These are phyloP conservation scores for Fusarium ambrosium DNA, from an alignment of 2,329 filamentous ascomycete species.

Conservation along the genomic window DNA sequence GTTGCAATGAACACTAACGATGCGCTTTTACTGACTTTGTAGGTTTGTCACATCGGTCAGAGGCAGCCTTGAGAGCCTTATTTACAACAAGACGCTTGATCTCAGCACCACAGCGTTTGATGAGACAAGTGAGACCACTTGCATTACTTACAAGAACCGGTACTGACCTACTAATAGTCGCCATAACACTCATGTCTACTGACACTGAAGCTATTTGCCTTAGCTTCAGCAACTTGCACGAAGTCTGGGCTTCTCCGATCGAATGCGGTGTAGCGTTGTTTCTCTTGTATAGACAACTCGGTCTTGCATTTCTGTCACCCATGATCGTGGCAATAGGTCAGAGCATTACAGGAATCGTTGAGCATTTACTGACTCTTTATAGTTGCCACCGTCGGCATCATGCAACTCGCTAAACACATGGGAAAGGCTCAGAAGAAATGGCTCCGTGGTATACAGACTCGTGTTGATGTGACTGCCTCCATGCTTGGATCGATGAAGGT, in stretches of 20 bases:
- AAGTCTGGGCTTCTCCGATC: conserved; percentile 26
- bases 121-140: conserved; percentile 7
- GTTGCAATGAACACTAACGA: neutral
- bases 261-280: conserved; percentile 24
- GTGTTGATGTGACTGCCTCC: conserved; percentile 25
- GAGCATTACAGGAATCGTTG: too few relatives aligned
- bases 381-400: conserved; percentile 12
- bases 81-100: conserved; percentile 21
- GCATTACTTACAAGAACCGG: rapidly evolving
- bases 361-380: neutral
- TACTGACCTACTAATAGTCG: neutral
- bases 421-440: conserved; percentile 24
- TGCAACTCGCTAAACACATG: conserved; percentile 24
- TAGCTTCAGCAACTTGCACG: conserved; percentile 16
- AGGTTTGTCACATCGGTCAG: conserved; percentile 17
- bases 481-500: conserved; percentile 30
- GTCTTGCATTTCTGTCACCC: conserved; percentile 16
- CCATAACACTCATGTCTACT: conserved; percentile 25
- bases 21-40: neutral
- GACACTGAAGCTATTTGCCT: conserved; percentile 27
- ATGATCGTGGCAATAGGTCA: conserved; percentile 15
- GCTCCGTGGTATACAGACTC: conserved; percentile 29
- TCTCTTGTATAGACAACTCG: conserved; percentile 18
- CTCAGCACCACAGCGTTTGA: conserved; percentile 26
- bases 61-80: conserved; percentile 16